phyloP scores from a whole-genome alignment of 441 rosid genomes.

The Bruguiera hainesii region DNA sequence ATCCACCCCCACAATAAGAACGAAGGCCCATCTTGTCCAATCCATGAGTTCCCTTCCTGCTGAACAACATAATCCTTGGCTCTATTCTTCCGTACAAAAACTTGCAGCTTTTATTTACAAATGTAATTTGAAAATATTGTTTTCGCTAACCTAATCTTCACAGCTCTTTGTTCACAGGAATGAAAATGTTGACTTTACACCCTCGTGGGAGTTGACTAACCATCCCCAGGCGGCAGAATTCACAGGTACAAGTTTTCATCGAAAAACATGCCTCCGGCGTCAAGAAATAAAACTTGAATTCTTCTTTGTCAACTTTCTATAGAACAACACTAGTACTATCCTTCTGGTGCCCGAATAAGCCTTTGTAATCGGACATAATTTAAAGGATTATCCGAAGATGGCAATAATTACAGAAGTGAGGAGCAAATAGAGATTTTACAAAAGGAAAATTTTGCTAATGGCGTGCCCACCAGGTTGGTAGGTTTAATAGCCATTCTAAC shows the following conservation, averaged over 20 bases:
- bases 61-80: no score
- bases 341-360: neutral
- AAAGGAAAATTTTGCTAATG: no score
- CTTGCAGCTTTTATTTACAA: neutral
- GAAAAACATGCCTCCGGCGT: neutral
- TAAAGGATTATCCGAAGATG: neutral
- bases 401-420: no score
- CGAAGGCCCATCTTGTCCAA: no score
- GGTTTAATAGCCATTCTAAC: no score
- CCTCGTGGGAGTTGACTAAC: neutral
- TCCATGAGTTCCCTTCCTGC: neutral
- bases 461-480: no score
- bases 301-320: constrained; percentile 4
- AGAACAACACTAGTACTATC: neutral
- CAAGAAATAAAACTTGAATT: neutral
- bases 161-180: no score
- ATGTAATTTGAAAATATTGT: neutral
- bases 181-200: neutral
- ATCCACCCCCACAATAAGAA: no score
- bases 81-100: no score
- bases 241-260: neutral
- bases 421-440: no score
- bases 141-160: neutral
- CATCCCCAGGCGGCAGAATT: neutral
- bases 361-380: neutral